Evolutionary conservation across 2,329 filamentous ascomycete genomes (phyloP), one percentile per base, ranked within the genome.

Genomic region (Trichoderma harzianum): DNA sequence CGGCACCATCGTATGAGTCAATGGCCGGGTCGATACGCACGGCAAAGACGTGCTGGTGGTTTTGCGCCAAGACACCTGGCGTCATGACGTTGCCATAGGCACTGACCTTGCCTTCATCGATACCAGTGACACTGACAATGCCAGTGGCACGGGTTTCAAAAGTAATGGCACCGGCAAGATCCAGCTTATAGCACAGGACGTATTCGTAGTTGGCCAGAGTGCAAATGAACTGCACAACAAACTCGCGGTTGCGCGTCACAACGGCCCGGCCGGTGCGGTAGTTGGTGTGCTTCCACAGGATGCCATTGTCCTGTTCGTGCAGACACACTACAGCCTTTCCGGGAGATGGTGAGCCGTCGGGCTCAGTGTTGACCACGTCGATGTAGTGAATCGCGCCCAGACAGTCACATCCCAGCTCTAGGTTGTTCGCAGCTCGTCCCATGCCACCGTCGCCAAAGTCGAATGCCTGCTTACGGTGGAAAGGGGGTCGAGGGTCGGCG

Each of bases 181-280:
- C 86, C 69, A 93, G 87, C 73, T 84, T 84, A 71, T 83, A 87
- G 62, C 82, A 81, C 58, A 87, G 84, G 3, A 86, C 81, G 72
- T 87, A 93, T 77, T 93, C 91, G 80, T 93, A 93, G 80, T 93
- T 93, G 39, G 87, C 88, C 1, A 92, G 84, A 0, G 91, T 93
- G 75, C 90, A 88, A 78, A 92, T 90, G 77, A 87, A 91, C 76
- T 93, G 91, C 3, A 93, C 80, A 0, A 93, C 89, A 1, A 93
- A 82, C 75, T 91, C 86, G 3, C 91, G 84, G 71, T 85, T 83
- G 6, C 91, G 84, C 0, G 87, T 86, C 0, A 92, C 88, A 0
- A 89, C 87, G 0, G 89, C 88, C 11, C 87, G 84, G 11, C 84
- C 84, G 0, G 89, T 92, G n/a, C 90, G 85, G 80, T 85, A 90